Evolutionary conservation across 2,329 filamentous ascomycete genomes (phyloP).

Genomic region (Exophiala sideris): DNA sequence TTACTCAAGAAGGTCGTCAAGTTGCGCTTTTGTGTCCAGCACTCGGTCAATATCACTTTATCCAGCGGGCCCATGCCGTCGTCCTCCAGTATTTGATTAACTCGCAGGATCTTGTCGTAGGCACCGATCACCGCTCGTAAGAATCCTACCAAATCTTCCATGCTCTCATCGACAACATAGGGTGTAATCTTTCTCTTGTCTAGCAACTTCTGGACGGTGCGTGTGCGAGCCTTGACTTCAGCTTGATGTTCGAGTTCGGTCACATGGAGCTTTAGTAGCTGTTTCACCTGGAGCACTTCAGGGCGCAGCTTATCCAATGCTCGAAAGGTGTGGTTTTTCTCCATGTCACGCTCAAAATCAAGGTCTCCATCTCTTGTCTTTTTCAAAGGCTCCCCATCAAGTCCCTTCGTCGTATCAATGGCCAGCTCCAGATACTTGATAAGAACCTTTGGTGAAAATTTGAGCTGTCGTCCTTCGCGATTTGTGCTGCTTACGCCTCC

Average conservation of each 20-base stretch:
- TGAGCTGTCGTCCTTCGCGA: slow-evolving; percentile 13
- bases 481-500: slow-evolving; percentile 2
- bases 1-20: slow-evolving; percentile 16
- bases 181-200: slow-evolving; percentile 17
- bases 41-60: slow-evolving; percentile 12
- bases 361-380: slow-evolving; percentile 24
- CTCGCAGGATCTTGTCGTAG: slow-evolving; percentile 31
- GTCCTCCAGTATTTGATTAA: slow-evolving; percentile 25
- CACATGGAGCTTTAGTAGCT: slow-evolving; percentile 21
- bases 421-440: slow-evolving; percentile 26
- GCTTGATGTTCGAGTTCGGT: slow-evolving; percentile 21
- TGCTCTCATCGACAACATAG: slow-evolving; percentile 15
- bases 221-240: slow-evolving; percentile 11
- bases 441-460: slow-evolving; percentile 24
- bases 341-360: slow-evolving; percentile 25
- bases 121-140: slow-evolving; percentile 33
- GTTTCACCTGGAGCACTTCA: slow-evolving; percentile 16
- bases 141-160: slow-evolving; percentile 27
- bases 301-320: slow-evolving; percentile 21
- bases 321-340: slow-evolving; percentile 24
- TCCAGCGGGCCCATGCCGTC: slow-evolving; percentile 25
- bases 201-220: slow-evolving; percentile 13
- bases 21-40: slow-evolving; percentile 18
- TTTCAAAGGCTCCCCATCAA: slow-evolving; percentile 14
- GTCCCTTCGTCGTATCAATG: slow-evolving; percentile 25